Conservation (phyloP, 305 asterid genomes). For the Plantago coronopus region DNA sequence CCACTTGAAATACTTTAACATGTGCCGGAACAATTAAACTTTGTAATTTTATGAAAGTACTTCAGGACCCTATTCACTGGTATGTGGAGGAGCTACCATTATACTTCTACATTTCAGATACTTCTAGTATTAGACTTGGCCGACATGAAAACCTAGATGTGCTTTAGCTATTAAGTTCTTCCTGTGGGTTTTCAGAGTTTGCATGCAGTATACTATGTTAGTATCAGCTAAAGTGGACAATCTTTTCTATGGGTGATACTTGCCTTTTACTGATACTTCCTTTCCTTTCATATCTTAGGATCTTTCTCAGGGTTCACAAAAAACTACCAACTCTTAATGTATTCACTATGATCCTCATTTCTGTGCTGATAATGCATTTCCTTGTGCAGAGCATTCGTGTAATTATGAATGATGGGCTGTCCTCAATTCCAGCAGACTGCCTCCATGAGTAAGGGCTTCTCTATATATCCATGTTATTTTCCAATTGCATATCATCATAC, state of each 20-base stretch:
- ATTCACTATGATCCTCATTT: conserved; percentile 10
- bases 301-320: conserved; percentile 12
- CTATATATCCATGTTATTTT: conserved; percentile 17
- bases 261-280: conserved; percentile 2
- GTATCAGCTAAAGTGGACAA: conserved; percentile 12
- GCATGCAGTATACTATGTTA: conserved; percentile 5
- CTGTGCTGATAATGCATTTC: conserved; percentile 26
- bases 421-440: conserved; percentile 82
- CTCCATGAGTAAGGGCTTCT: conserved; percentile 73
- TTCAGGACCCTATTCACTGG: neutral
- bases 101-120: conserved; percentile 11
- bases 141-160: neutral
- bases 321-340: conserved; percentile 15
- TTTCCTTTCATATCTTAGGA: conserved; percentile 7
- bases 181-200: conserved; percentile 11
- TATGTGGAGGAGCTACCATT: neutral
- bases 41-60: conserved; percentile 9
- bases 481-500: conserved; percentile 15
- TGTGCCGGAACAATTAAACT: conserved; percentile 3
- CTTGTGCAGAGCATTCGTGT: conserved; percentile 85
- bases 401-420: conserved; percentile 95
- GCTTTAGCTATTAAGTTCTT: conserved; percentile 5
- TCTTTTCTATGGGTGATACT: conserved; percentile 5
- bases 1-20: conserved; percentile 11
- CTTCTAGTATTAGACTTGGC: conserved; percentile 10